These are phyloP conservation scores for Cinnamomum micranthum DNA, from an alignment of 164 flowering plant genomes.

Conservation along the genomic window DNA sequence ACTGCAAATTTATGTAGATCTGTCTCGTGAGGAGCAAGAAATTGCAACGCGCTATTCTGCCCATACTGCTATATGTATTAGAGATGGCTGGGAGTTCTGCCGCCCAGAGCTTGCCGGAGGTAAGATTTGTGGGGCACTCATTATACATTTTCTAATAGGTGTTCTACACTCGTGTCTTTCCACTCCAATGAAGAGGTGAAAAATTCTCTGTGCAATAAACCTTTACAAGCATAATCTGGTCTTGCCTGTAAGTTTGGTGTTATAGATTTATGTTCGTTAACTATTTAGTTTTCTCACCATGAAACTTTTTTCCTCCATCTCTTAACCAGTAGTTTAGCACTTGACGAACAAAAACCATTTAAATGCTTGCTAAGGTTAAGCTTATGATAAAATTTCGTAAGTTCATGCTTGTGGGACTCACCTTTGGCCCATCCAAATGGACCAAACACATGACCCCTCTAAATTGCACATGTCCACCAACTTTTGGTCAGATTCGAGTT, in stretches of 20 bases:
- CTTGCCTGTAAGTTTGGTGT: not conserved
- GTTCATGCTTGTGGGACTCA: no score
- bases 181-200: not conserved
- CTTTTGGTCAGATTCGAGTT: no score
- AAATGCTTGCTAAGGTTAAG: no score
- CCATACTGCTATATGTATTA: slow-evolving; percentile 78
- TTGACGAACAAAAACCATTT: no score
- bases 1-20: slow-evolving; percentile 40
- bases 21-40: slow-evolving; percentile 65
- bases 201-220: not conserved
- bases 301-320: no score
- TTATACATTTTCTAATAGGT: not conserved
- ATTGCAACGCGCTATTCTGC: slow-evolving; percentile 87
- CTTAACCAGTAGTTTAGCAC: no score
- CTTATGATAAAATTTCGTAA: no score
- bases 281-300: no score
- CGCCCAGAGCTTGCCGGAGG: slow-evolving; percentile 83
- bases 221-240: not conserved
- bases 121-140: slow-evolving; percentile 16
- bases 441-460: no score
- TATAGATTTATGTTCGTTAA: not conserved
- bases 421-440: no score
- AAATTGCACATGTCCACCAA: no score
- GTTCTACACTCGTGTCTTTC: not conserved
- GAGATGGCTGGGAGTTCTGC: slow-evolving; percentile 96